Evolutionary conservation across 805 yeast genomes (phyloP).

Genomic region (Cyberlindnera bimundalis): DNA sequence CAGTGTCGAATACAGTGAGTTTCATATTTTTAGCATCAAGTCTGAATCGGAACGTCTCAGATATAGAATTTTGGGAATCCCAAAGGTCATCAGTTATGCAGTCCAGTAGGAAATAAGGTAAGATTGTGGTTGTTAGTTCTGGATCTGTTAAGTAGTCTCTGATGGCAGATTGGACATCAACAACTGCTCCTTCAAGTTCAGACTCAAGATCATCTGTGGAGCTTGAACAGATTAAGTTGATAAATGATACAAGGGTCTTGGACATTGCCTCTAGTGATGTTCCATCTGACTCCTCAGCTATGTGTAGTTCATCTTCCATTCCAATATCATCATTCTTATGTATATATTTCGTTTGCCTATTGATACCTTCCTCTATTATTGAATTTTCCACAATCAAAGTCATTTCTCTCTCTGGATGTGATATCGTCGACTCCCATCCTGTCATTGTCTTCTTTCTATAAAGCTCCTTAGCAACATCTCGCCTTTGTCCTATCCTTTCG

Average conservation of each 20-base stretch:
- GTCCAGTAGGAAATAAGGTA: constrained; percentile 6
- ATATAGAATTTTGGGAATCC: not conserved
- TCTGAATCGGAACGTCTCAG: constrained; percentile 2
- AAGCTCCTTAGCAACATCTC: constrained; percentile 2
- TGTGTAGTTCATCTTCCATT: too few species aligned
- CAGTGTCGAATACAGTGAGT: constrained; percentile 1
- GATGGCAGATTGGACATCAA: not conserved
- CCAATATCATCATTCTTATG: too few species aligned
- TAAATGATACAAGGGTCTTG: too few species aligned
- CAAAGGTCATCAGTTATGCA: constrained; percentile 4
- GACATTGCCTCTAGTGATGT: too few species aligned
- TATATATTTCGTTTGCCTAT: too few species aligned
- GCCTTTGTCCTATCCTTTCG: constrained; percentile 2
- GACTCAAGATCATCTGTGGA: not conserved
- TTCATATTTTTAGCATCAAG: constrained; percentile 3
- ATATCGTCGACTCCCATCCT: too few species aligned
- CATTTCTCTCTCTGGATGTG: too few species aligned
- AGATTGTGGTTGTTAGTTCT: constrained; percentile 1
- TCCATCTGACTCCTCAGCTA: too few species aligned
- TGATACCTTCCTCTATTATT: too few species aligned
- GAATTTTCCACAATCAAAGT: too few species aligned
- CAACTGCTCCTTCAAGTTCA: not conserved
- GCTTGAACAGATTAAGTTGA: not conserved
- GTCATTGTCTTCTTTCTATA: constrained; percentile 2
- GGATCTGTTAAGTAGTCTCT: constrained; percentile 2